Evolutionary conservation across 768 basidiomycete genomes (phyloP).

Genomic region (Rhizopogon salebrosus): DNA sequence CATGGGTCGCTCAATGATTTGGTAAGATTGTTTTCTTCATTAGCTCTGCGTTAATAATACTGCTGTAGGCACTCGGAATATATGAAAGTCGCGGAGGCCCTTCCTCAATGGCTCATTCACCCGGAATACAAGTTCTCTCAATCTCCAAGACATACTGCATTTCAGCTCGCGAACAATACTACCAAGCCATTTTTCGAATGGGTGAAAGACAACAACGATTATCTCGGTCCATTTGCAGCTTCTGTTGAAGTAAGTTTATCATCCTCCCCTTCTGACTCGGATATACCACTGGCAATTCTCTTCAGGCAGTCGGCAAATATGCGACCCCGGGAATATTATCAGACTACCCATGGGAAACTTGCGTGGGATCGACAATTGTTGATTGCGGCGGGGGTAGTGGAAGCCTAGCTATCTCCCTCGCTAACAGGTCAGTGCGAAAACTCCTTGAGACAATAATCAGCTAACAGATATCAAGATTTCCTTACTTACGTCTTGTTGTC

Average conservation of each 20-base stretch:
- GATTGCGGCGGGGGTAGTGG: constrained; percentile 39
- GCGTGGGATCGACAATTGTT: constrained; percentile 32
- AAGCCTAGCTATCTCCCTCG: constrained; percentile 35
- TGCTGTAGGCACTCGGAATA: constrained; percentile 8
- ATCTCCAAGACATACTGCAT: constrained; percentile 26
- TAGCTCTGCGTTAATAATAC: not conserved
- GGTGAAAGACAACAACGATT: not conserved
- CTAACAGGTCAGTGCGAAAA: constrained; percentile 21
- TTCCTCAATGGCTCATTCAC: constrained; percentile 10
- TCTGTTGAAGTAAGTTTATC: not conserved
- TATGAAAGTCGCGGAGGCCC: constrained; percentile 9
- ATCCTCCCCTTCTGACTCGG: not conserved
- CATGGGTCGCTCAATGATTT: constrained; percentile 11
- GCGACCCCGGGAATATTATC: constrained; percentile 31
- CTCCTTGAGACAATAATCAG: not conserved
- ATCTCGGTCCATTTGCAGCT: not conserved
- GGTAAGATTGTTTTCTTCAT: constrained; percentile 2
- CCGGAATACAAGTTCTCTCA: constrained; percentile 12
- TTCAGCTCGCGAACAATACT: constrained; percentile 33
- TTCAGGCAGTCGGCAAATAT: constrained; percentile 2
- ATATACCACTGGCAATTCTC: not conserved
- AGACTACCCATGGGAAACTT: constrained; percentile 35
- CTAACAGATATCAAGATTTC: not conserved
- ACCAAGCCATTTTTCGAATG: constrained; percentile 30
- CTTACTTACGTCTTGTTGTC: constrained; percentile 24